Percentiles rank a stretch among this genome's conserved stretches.
phyloP scores from a whole-genome alignment of 1,139 yeast genomes.

The Saccharomyces pastorianus region DNA sequence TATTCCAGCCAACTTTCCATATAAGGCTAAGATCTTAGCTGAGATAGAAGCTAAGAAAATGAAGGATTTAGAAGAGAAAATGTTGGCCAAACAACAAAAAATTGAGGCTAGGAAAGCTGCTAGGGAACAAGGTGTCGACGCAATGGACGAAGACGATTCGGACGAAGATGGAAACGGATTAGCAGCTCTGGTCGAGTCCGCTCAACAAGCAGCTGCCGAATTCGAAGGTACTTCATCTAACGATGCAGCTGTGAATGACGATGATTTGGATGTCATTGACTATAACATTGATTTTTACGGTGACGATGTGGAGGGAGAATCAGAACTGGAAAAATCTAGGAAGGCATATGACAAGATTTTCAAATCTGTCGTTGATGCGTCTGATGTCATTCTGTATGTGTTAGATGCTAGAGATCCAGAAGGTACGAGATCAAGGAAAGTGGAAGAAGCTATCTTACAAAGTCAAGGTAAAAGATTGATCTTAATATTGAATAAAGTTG shows the following conservation, averaged over 20 bases:
- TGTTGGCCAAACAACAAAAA: constrained; percentile 36
- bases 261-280: constrained; percentile 44
- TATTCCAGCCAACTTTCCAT: constrained; percentile 90
- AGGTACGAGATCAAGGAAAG: constrained; percentile 83
- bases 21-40: constrained; percentile 71
- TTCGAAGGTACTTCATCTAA: constrained; percentile 36
- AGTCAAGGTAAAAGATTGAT: constrained; percentile 77
- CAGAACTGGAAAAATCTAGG: constrained; percentile 69
- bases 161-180: constrained; percentile 49
- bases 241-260: constrained; percentile 32
- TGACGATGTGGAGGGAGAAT: constrained; percentile 40
- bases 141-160: constrained; percentile 40
- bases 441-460: constrained; percentile 82
- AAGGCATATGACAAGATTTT: constrained; percentile 88
- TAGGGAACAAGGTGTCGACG: constrained; percentile 36
- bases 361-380: constrained; percentile 71
- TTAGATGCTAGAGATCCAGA: constrained; percentile 97
- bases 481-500: constrained; percentile 82
- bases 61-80: constrained; percentile 54
- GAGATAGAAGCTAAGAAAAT: constrained; percentile 73
- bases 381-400: constrained; percentile 86
- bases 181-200: constrained; percentile 82
- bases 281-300: constrained; percentile 42
- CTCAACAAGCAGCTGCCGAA: constrained; percentile 73
- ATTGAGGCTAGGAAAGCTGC: constrained; percentile 42